Evolutionary conservation across 768 basidiomycete genomes (phyloP).

Genomic region (Xerocomellus chrysenteron): DNA sequence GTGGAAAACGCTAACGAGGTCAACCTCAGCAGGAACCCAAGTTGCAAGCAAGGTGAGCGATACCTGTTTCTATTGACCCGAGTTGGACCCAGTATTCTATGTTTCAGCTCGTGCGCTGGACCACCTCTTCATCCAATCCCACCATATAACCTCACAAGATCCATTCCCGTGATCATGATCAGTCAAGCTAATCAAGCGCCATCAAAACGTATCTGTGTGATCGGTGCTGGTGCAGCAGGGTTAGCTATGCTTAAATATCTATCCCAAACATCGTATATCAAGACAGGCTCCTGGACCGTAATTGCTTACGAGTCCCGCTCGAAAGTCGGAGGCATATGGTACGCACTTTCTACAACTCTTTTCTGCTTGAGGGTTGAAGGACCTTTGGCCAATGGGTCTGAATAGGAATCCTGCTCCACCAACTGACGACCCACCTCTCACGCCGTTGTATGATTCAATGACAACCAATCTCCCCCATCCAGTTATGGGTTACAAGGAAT

Average conservation of each 20-base stretch:
- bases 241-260: conserved; percentile 68
- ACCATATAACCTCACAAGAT: background rate
- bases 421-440: conserved; percentile 51
- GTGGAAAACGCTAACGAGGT: background rate
- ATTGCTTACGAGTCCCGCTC: conserved; percentile 63
- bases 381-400: background rate
- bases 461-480: conserved; percentile 84
- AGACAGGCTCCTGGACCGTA: conserved; percentile 60
- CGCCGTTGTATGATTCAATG: conserved; percentile 75
- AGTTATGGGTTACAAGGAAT: conserved; percentile 65
- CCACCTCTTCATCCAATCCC: background rate
- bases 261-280: conserved; percentile 55
- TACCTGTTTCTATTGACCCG: background rate
- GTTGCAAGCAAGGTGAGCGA: background rate
- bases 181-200: background rate
- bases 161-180: conserved; percentile 1
- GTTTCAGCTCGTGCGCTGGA: background rate
- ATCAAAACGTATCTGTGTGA: conserved; percentile 56
- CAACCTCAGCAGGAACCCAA: background rate
- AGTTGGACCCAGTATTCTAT: background rate
- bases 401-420: conserved; percentile 57
- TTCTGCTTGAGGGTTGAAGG: background rate
- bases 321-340: conserved; percentile 79
- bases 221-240: conserved; percentile 78
- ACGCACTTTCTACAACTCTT: conserved; percentile 18